Evolutionary conservation across 495 filamentous ascomycete genomes (phyloP).

Genomic region (Arthonia radiata): DNA sequence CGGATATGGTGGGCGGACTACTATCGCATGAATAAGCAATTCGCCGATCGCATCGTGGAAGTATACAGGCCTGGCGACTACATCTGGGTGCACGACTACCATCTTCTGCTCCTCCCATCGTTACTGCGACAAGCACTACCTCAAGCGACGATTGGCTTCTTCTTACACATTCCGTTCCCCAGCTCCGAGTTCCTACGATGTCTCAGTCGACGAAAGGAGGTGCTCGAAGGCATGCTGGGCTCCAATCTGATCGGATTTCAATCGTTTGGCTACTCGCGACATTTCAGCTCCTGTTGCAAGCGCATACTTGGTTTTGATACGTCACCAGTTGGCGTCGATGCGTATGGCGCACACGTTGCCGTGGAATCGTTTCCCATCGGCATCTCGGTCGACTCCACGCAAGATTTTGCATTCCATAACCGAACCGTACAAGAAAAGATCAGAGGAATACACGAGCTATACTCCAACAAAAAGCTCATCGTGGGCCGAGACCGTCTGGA

Average conservation of each 20-base stretch:
- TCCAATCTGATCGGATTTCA: slow-evolving; percentile 86
- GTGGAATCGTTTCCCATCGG: slow-evolving; percentile 83
- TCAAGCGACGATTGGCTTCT: slow-evolving; percentile 75
- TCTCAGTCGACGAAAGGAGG: slow-evolving; percentile 60
- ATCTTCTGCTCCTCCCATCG: slow-evolving; percentile 64
- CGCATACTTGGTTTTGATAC: slow-evolving; percentile 69
- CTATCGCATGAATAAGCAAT: slow-evolving; percentile 61
- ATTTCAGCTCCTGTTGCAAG: slow-evolving; percentile 81
- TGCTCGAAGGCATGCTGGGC: slow-evolving; percentile 66
- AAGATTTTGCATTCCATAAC: slow-evolving; percentile 41
- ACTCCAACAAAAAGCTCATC: slow-evolving; percentile 68
- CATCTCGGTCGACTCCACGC: slow-evolving; percentile 51
- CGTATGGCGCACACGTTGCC: slow-evolving; percentile 64
- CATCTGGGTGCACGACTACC: slow-evolving; percentile 78
- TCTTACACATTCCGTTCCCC: slow-evolving; percentile 76
- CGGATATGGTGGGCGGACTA: slow-evolving; percentile 77
- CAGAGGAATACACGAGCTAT: slow-evolving; percentile 38
- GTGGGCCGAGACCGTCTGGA: slow-evolving; percentile 85
- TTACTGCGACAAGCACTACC: slow-evolving; percentile 60
- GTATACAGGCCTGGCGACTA: slow-evolving; percentile 78
- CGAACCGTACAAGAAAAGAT: slow-evolving; percentile 41
- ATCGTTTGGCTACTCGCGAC: slow-evolving; percentile 72
- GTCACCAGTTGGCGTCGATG: slow-evolving; percentile 54
- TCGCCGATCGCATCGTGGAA: slow-evolving; percentile 63
- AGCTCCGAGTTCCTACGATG: slow-evolving; percentile 83